Evolutionary conservation across 2,329 filamentous ascomycete species (phyloP).

Genomic region (Chrysoporthe austroafricana): DNA sequence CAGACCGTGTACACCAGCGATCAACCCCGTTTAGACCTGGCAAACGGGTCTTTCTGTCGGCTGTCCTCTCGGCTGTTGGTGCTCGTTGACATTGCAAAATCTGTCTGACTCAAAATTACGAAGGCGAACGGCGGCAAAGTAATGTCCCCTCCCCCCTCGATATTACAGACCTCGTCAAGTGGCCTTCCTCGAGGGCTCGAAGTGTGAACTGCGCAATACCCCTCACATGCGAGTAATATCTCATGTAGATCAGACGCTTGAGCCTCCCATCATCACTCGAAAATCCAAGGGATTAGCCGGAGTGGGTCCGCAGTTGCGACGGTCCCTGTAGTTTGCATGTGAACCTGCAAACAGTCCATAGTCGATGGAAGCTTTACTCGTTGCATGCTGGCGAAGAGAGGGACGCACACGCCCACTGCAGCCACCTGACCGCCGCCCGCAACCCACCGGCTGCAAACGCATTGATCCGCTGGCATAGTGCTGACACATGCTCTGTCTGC

Average conservation of each 20-base stretch:
- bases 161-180: not conserved
- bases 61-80: slow-evolving; percentile 9
- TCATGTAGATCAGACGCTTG: not conserved
- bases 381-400: not conserved
- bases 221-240: not conserved
- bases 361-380: not conserved
- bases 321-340: slow-evolving; percentile 18
- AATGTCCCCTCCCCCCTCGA: not conserved
- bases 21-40: slow-evolving; percentile 16
- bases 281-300: not conserved
- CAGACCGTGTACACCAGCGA: slow-evolving; percentile 10
- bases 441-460: slow-evolving; percentile 6
- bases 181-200: slow-evolving; percentile 7
- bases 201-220: not conserved
- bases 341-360: slow-evolving; percentile 22
- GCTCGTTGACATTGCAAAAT: not conserved
- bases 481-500: slow-evolving; percentile 9
- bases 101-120: not conserved
- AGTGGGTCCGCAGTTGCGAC: slow-evolving; percentile 10
- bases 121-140: not conserved
- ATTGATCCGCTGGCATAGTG: slow-evolving; percentile 12
- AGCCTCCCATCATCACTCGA: not conserved
- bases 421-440: slow-evolving; percentile 1
- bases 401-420: not conserved
- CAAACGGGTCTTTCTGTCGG: slow-evolving; percentile 7